Percentiles rank a stretch among this genome's conserved stretches.
Conservation (phyloP, 495 filamentous ascomycete genomes). For the Neurospora sp. region DNA sequence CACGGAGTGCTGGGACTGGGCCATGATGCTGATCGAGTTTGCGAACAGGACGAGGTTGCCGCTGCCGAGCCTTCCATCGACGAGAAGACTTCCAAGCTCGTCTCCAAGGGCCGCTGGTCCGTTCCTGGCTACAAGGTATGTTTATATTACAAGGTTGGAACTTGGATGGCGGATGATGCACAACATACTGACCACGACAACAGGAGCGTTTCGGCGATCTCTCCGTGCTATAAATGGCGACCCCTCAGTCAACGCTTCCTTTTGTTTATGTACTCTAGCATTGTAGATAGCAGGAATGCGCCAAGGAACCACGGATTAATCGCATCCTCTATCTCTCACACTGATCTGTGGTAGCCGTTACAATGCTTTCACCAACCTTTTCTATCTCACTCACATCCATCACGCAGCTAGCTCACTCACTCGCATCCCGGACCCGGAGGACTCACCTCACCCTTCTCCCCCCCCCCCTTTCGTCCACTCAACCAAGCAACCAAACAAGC, state of each 20-base stretch:
- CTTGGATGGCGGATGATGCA: neutral
- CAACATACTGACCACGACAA: slow-evolving; percentile 8
- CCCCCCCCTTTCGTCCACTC: neutral
- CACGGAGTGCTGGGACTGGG: neutral
- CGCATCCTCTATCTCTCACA: neutral
- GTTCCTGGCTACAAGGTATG: slow-evolving; percentile 96
- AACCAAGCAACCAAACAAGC: slow-evolving; percentile 20
- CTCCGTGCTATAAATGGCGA: slow-evolving; percentile 63
- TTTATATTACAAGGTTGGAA: slow-evolving; percentile 9
- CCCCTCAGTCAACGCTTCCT: slow-evolving; percentile 14
- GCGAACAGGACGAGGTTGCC: slow-evolving; percentile 76
- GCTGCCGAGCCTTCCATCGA: slow-evolving; percentile 91
- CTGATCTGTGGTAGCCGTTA: neutral
- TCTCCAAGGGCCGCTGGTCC: slow-evolving; percentile 94
- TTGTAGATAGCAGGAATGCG: slow-evolving; percentile 40
- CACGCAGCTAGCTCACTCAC: neutral
- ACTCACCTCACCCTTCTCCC: neutral
- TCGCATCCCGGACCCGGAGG: neutral
- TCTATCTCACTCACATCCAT: neutral
- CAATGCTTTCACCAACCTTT: neutral
- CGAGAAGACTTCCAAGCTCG: slow-evolving; percentile 80
- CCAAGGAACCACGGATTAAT: slow-evolving; percentile 2
- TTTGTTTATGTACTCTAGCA: slow-evolving; percentile 51
- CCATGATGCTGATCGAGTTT: slow-evolving; percentile 11
- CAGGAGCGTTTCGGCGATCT: slow-evolving; percentile 99